A percentile compares a stretch with the other conserved stretches of the same genome.
Evolutionary conservation across 1,284 basidiomycete genomes (phyloP).

Genomic region (Coniophora puteana): DNA sequence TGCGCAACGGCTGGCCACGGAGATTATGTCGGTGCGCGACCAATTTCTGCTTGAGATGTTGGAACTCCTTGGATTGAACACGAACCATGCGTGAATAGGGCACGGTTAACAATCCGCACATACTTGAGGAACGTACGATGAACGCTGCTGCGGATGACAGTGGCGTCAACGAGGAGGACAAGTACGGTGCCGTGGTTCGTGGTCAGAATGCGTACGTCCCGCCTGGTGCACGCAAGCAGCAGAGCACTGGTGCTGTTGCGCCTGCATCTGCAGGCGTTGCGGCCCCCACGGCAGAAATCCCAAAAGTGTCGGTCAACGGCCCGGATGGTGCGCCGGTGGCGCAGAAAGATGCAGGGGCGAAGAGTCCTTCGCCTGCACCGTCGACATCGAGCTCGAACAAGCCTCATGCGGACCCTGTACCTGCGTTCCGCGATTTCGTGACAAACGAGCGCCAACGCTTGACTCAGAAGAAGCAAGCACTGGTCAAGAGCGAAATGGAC

Average conservation of each 20-base stretch:
- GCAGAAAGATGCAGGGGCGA: constrained; percentile 38
- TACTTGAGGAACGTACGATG: constrained; percentile 87
- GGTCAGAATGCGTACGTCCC: constrained; percentile 90
- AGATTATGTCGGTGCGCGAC: constrained; percentile 82
- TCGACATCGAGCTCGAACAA: constrained; percentile 37
- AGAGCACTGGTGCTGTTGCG: constrained; percentile 21
- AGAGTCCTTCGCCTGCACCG: constrained; percentile 56
- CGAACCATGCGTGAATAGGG: constrained; percentile 39
- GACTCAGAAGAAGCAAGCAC: constrained; percentile 85
- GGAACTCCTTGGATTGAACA: constrained; percentile 1
- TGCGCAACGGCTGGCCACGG: constrained; percentile 86
- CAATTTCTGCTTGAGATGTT: neutral
- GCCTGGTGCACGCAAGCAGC: constrained; percentile 68
- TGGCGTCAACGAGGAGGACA: constrained; percentile 91
- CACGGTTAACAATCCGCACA: constrained; percentile 73
- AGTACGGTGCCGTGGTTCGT: constrained; percentile 94
- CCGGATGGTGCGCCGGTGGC: constrained; percentile 53
- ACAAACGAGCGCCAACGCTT: constrained; percentile 85
- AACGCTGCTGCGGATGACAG: constrained; percentile 67
- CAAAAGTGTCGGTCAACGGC: constrained; percentile 69
- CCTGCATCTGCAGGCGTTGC: constrained; percentile 29
- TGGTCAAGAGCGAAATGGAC: constrained; percentile 92
- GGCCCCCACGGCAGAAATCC: constrained; percentile 47
- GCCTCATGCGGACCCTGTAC: constrained; percentile 66
- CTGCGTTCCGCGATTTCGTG: constrained; percentile 88